These are phyloP conservation scores for Paraleonurus japonicus DNA, from an alignment of 257 asterid species.

Conservation along the genomic window DNA sequence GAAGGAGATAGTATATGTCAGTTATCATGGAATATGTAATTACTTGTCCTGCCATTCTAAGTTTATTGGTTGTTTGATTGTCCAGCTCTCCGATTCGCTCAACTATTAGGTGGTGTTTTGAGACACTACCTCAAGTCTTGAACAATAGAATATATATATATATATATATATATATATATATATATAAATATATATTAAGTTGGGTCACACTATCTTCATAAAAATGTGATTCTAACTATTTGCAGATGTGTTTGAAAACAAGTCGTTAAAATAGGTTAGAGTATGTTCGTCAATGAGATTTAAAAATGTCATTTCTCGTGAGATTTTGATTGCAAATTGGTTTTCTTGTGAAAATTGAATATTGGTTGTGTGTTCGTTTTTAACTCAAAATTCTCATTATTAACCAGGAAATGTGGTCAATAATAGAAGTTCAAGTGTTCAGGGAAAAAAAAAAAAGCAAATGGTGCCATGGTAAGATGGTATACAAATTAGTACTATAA, in stretches of 20 bases:
- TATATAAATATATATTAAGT: too few species aligned
- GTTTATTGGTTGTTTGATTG: neutral
- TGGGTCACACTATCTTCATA: too few species aligned
- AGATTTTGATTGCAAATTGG: neutral
- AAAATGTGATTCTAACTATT: too few species aligned
- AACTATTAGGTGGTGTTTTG: too few species aligned
- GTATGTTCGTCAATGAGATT: neutral
- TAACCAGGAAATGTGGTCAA: neutral
- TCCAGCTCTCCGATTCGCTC: neutral
- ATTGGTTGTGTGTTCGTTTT: neutral
- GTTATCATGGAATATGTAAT: neutral
- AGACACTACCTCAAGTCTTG: too few species aligned
- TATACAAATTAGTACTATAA: too few species aligned
- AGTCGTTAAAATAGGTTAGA: neutral
- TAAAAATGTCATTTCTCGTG: neutral
- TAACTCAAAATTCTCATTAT: neutral
- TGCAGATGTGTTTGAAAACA: too few species aligned
- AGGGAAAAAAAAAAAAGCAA: too few species aligned
- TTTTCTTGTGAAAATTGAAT: neutral
- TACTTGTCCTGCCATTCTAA: neutral
- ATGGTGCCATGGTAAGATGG: too few species aligned
- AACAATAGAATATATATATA: too few species aligned
- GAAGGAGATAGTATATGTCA: slow-evolving; percentile 15
- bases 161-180: too few species aligned
- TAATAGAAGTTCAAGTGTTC: too few species aligned